Base-by-base conservation (phyloP, 441 rosid species). In the Erodium texanum region DNA sequence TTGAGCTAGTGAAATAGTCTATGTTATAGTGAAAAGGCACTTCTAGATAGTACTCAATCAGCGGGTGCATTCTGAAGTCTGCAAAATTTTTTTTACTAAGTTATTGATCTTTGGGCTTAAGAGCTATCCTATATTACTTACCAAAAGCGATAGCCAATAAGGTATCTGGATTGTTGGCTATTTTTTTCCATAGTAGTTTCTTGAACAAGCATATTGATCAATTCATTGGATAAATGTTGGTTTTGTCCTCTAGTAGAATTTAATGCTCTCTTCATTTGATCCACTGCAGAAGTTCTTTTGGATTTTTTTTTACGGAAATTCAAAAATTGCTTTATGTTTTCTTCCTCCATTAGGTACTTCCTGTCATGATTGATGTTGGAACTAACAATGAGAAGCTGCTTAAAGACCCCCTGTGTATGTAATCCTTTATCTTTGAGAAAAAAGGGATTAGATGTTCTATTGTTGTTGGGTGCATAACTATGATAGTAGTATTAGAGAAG, bases 301-400 rank as follows among this genome's bases (percentile, higher is more conserved):
- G 45, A 38, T 41, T 10, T 18, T 52, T 18, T 52, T 18, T 16
- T 20, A 20, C 10, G 11, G 5, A 5, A 19, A 56, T 19, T 56
- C 24, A 8, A 20, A 56, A 22, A 9, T 56, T 56, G 19, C 3
- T 56, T 27, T 20, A 24, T 59, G 63, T 59, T 23, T 23, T 22
- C 68, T 64, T 61, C 41, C 67, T 24, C 67, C 64, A 43, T 63
- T 80, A 94, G 99, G 99, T 92, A 69, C 97, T 94, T 74, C 99
- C 99, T 73, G 92, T 94, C 73, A 92, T 92, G 99, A 89, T 94
- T 83, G 99, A 94, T 80, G 93, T 94, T 77, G 99, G 98, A 77
- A 94, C 99, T 59, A 87, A 92, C 82, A 94, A 94, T 79, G 93
- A 92, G 82, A 94, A 82, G 79, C 86, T 94, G 76, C 91, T 92